phyloP scores from a whole-genome alignment of 345 rosid genomes.

The Excoecaria cochinchinensis region DNA sequence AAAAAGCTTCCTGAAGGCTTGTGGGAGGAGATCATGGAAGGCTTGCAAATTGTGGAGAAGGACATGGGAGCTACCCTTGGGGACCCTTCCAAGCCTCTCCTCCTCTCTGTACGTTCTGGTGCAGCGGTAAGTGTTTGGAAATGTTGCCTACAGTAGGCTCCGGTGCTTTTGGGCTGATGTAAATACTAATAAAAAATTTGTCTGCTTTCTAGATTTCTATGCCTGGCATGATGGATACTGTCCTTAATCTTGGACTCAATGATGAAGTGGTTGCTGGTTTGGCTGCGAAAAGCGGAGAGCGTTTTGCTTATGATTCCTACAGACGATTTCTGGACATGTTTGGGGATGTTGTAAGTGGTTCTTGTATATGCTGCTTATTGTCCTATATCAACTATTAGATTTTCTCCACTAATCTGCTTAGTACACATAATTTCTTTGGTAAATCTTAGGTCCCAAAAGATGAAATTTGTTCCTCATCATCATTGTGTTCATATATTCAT shows the following conservation, averaged over 20 bases:
- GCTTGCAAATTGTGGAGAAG: constrained; percentile 52
- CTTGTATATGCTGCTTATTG: constrained; percentile 7
- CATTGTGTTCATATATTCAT: neutral
- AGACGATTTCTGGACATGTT: constrained; percentile 95
- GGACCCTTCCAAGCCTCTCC: constrained; percentile 77
- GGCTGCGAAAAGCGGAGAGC: constrained; percentile 80
- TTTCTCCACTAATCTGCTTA: constrained; percentile 3
- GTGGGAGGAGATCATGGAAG: constrained; percentile 78
- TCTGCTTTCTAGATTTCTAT: constrained; percentile 61
- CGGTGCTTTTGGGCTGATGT: neutral
- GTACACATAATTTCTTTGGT: neutral
- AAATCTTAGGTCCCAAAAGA: neutral
- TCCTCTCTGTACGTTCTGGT: constrained; percentile 96
- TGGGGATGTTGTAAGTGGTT: constrained; percentile 78
- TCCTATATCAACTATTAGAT: neutral
- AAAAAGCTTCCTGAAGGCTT: constrained; percentile 61
- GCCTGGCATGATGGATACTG: constrained; percentile 99
- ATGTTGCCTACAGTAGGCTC: too few species aligned
- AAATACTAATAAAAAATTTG: neutral
- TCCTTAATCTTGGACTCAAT: constrained; percentile 90
- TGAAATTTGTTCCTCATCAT: neutral
- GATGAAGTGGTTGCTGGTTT: constrained; percentile 74
- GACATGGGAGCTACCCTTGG: constrained; percentile 85
- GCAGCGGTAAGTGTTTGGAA: constrained; percentile 66
- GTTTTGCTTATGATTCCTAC: constrained; percentile 88